Evolutionary conservation across 129 eudicot species (phyloP), one percentile per base, ranked within the genome.

Genomic region (Chrysanthemum makinoi): DNA sequence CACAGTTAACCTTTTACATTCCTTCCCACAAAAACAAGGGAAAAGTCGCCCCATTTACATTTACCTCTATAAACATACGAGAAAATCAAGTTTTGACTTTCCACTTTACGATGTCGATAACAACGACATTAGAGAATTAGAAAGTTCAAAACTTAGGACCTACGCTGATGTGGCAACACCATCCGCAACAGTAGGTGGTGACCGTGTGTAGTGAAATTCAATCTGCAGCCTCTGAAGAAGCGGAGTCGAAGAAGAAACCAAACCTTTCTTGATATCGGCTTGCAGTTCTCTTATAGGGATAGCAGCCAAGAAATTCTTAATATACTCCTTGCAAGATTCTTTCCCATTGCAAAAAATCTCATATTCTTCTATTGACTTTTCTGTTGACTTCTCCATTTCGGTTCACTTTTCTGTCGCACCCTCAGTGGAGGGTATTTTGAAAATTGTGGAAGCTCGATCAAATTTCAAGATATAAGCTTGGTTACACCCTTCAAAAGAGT

Each of bases 401-500:
- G n/a, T n/a, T n/a, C n/a, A n/a, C n/a, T n/a, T n/a, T n/a, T n/a
- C 78, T 28, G 22, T 11, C 24, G 83, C 72, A 3, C 48, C 46
- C 52, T 74, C 87, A 6, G 75, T 86, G 57, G 55, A 80, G 3
- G 88, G 88, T 79, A 87, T 65, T 62, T 83, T 75, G 39, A 52
- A 65, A 53, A 94, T 88, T 20, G 75, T 72, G 28, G 99, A 82
- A 28, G 76, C 56, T 62, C 66, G 78, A 79, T 95, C 97, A 30
- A 95, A 95, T 72, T 90, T 95, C 75, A 90, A 84, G 55, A 90
- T 83, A 81, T 89, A 93, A 26, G 98, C 98, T 60, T 85, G 92
- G 70, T 76, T 78, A 70, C 98, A 93, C 19, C 98, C 98, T 79
- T 93, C 98, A 55, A 81, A n/a, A 84, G n/a, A 93, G 88, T 46